Evolutionary conservation across 106 monocot genomes (phyloP).

Genomic region (Allium cepa): DNA sequence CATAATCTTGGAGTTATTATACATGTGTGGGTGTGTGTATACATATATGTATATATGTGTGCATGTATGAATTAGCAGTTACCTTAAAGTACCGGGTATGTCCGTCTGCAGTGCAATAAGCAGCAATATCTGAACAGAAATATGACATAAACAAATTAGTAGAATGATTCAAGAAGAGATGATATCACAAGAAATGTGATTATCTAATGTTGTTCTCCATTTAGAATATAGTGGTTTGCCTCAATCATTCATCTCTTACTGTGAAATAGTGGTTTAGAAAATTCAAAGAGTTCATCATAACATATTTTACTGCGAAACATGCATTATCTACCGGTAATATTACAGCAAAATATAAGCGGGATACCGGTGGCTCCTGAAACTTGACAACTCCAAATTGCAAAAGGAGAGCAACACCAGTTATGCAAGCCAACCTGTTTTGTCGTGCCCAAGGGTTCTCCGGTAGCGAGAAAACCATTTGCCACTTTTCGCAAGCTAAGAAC

Average conservation of each 20-base stretch:
- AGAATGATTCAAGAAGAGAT: neutral
- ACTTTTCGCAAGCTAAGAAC: slow-evolving; percentile 37
- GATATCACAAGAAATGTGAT: neutral
- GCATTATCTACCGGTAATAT: neutral
- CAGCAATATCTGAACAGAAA: slow-evolving; percentile 48
- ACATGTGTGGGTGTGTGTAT: too few species aligned
- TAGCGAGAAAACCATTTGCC: slow-evolving; percentile 44
- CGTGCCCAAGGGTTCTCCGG: slow-evolving; percentile 26
- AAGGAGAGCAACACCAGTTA: slow-evolving; percentile 23
- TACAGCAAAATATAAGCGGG: neutral
- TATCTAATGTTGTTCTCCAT: neutral
- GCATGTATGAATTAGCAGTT: neutral
- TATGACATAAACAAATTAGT: neutral
- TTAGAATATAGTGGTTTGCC: neutral
- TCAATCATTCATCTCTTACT: neutral
- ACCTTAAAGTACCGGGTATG: slow-evolving; percentile 60
- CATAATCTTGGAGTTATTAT: too few species aligned
- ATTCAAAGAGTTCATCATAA: neutral
- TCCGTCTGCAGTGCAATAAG: slow-evolving; percentile 89
- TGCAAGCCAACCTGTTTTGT: slow-evolving; percentile 28
- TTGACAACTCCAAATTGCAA: slow-evolving; percentile 61
- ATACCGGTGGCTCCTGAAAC: slow-evolving; percentile 51
- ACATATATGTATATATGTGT: too few species aligned
- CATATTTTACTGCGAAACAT: neutral
- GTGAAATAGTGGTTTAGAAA: neutral